Base-by-base conservation (phyloP, 2,329 filamentous ascomycete species). In the Colletotrichum musicola region DNA sequence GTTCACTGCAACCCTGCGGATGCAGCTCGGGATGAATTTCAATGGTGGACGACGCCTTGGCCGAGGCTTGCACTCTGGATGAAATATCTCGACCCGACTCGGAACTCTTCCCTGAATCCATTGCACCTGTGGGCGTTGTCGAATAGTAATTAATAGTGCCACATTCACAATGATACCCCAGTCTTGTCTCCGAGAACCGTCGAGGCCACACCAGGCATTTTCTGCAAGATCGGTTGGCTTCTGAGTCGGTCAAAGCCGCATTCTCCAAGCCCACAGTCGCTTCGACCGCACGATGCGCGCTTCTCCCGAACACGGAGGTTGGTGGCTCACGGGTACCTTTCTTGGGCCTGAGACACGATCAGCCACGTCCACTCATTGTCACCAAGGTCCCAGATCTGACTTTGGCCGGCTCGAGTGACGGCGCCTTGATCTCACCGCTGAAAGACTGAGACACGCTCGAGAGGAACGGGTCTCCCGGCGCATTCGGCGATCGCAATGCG, bases 381-480 rank as follows among this genome's bases (percentile, higher is more conserved):
- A 25, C 12, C 16, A 40, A 22, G 13, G 57, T 55, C 57, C 49
- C 42, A 62, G 30, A 62, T 62, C 20, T 44, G 47, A 44, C 47
- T 35, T 56, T 16, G 47, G 42, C n/a, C 30, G 20, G 57, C 20
- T 27, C 12, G 50, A 40, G 61, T 64, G 44, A 51, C 53, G 42
- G 18, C 44, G 60, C 51, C 64, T 63, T 51, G 51, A 64, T 67
- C 53, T 68, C 61, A 53, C 64, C 54, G 54, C 40, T 40, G 40
- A 53, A 47, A 25, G 27, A 35, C 30, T 65, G 49, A 65, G 65
- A 68, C 62, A 68, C 12, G 22, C 10, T 27, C 18, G 30, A 58
- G 40, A 22, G 16, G 25, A 49, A 58, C 16, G 49, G 38, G 18
- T 13, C 18, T 42, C 16, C 14, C 14, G 53, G 46, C 13, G 35